A percentile compares a stretch with the other conserved stretches of the same genome.
phyloP scores from a whole-genome alignment of 331 rosid species.

The Phaseolus coccineus region DNA sequence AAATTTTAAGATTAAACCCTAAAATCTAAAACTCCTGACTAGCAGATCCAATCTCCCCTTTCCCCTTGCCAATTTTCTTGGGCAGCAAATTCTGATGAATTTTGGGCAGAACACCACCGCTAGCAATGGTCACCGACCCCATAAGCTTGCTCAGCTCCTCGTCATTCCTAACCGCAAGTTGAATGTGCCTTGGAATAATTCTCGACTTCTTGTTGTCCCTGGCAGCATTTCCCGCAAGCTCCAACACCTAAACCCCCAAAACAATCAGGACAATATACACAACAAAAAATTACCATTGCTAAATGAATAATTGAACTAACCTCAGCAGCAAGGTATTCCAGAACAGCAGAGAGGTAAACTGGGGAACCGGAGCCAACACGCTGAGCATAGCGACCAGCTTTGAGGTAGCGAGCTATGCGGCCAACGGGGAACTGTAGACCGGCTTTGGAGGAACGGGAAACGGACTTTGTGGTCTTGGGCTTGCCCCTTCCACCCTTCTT shows the following conservation, averaged over 20 bases:
- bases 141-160: constrained; percentile 71
- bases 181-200: constrained; percentile 71
- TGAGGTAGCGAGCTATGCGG: constrained; percentile 68
- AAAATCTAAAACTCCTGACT: constrained; percentile 61
- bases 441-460: constrained; percentile 69
- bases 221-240: constrained; percentile 77
- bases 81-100: constrained; percentile 71
- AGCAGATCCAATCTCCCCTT: constrained; percentile 60
- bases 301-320: neutral
- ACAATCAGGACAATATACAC: too few relatives aligned
- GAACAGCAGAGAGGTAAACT: constrained; percentile 75
- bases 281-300: accelerated
- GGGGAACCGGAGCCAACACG: constrained; percentile 80
- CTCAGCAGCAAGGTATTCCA: constrained; percentile 80
- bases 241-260: constrained; percentile 57
- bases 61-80: constrained; percentile 56
- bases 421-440: constrained; percentile 85
- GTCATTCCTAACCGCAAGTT: constrained; percentile 76
- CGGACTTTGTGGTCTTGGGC: constrained; percentile 53
- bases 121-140: constrained; percentile 71
- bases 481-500: constrained; percentile 68
- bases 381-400: constrained; percentile 63
- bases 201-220: constrained; percentile 79
- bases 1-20: too few relatives aligned
- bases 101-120: constrained; percentile 73